phyloP scores from a whole-genome alignment of 2,329 filamentous ascomycete species.

The Metarhizium humberi region DNA sequence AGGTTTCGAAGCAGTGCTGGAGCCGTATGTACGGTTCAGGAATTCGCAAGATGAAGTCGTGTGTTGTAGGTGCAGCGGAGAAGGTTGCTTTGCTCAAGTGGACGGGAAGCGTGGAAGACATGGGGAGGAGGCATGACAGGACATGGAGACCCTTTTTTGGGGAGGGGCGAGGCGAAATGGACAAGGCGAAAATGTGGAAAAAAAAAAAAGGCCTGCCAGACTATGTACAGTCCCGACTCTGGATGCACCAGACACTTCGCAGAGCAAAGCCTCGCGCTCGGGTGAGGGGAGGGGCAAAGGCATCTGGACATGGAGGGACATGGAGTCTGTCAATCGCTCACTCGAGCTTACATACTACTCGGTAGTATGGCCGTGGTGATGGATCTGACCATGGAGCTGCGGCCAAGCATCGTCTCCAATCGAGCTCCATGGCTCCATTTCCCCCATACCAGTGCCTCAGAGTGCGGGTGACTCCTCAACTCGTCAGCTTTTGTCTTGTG shows the following conservation, averaged over 20 bases:
- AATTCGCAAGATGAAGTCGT: background rate
- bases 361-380: background rate
- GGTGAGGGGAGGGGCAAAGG: background rate
- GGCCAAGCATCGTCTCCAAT: background rate
- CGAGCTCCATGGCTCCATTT: background rate
- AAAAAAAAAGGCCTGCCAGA: background rate
- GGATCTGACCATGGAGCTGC: background rate
- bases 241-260: background rate
- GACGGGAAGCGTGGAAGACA: background rate
- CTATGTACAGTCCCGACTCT: background rate
- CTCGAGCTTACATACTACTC: background rate
- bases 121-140: background rate
- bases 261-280: background rate
- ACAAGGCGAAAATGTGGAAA: too few relatives aligned
- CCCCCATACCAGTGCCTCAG: background rate
- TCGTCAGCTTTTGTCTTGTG: background rate
- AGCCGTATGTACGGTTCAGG: background rate
- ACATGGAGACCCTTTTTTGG: background rate
- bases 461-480: background rate
- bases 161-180: background rate
- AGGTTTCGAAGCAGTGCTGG: background rate
- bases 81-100: background rate
- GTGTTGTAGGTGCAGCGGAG: slow-evolving; percentile 1
- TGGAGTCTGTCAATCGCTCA: background rate
- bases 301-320: too few relatives aligned